phyloP scores from a whole-genome alignment of 2,329 filamentous ascomycete genomes.

The Esteya vermicola region DNA sequence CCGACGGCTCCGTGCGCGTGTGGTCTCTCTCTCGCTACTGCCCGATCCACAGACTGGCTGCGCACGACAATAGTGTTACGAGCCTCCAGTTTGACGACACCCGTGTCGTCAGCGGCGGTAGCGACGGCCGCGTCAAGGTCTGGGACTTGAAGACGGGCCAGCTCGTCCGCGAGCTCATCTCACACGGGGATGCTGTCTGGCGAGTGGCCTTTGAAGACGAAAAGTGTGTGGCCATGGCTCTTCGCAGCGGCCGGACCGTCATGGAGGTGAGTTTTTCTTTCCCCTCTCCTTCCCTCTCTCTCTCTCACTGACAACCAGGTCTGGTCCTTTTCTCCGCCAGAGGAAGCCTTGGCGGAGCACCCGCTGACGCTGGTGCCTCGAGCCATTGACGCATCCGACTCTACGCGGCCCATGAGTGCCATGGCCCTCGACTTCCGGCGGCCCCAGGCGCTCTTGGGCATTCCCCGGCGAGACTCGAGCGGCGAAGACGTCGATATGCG shows the following conservation, averaged over 20 bases:
- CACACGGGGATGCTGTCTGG: conserved; percentile 91
- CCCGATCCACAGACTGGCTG: conserved; percentile 85
- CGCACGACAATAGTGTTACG: conserved; percentile 96
- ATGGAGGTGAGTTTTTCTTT: conserved; percentile 82
- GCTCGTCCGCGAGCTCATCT: conserved; percentile 79
- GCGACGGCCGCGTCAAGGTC: conserved; percentile 94
- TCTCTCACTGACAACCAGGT: conserved; percentile 40
- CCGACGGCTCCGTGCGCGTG: conserved; percentile 87
- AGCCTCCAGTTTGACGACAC: conserved; percentile 95
- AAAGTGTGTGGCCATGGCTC: conserved; percentile 92
- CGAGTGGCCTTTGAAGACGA: conserved; percentile 96
- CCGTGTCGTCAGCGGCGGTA: conserved; percentile 87
- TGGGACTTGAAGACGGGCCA: conserved; percentile 92
- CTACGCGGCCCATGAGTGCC: conserved; percentile 35
- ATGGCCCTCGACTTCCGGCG: conserved; percentile 30
- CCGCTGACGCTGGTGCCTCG: conserved; percentile 35
- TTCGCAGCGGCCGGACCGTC: conserved; percentile 70
- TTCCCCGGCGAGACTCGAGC: conserved; percentile 19
- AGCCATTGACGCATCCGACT: conserved; percentile 26
- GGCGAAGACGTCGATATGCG: conserved; percentile 40
- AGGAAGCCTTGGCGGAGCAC: conserved; percentile 45
- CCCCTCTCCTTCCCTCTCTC: no score
- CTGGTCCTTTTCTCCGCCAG: conserved; percentile 86
- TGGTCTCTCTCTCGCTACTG: conserved; percentile 88
- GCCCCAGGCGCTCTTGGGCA: conserved; percentile 16